Evolutionary conservation across 768 basidiomycete species (phyloP).

Genomic region (Podaxis mareebaensis): DNA sequence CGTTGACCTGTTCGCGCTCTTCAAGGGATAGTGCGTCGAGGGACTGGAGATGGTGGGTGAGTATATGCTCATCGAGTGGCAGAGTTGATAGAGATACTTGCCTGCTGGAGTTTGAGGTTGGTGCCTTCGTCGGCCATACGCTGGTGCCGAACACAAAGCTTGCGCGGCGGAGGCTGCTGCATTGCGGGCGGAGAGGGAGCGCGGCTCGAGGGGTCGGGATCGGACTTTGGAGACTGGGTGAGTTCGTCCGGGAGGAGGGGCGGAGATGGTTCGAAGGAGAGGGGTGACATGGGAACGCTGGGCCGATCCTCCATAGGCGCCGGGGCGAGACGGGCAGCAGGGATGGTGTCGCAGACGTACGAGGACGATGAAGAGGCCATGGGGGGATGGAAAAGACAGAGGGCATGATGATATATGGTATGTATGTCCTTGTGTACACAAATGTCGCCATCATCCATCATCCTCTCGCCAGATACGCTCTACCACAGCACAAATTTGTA

Average conservation of each 20-base stretch:
- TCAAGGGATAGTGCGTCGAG: slow-evolving; percentile 84
- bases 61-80: neutral
- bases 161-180: slow-evolving; percentile 53
- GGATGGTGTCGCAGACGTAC: slow-evolving; percentile 74
- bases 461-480: slow-evolving; percentile 15
- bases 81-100: slow-evolving; percentile 33
- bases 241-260: slow-evolving; percentile 17
- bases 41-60: slow-evolving; percentile 53
- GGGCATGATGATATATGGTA: neutral
- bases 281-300: slow-evolving; percentile 16
- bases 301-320: slow-evolving; percentile 20
- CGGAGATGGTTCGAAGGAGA: neutral
- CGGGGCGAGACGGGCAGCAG: slow-evolving; percentile 54
- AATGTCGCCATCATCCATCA: slow-evolving; percentile 42
- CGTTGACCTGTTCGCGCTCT: slow-evolving; percentile 86
- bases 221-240: slow-evolving; percentile 13
- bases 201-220: slow-evolving; percentile 12
- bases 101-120: slow-evolving; percentile 89
- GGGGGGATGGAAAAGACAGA: neutral
- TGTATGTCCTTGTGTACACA: slow-evolving; percentile 19
- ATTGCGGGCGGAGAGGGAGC: slow-evolving; percentile 25
- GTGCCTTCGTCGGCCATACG: slow-evolving; percentile 96
- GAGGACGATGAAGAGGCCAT: slow-evolving; percentile 30
- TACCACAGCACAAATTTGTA: slow-evolving; percentile 22
- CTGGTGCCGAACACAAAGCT: slow-evolving; percentile 91